phyloP scores from a whole-genome alignment of 2,329 filamentous ascomycete genomes.

The Mariannaea sp. region DNA sequence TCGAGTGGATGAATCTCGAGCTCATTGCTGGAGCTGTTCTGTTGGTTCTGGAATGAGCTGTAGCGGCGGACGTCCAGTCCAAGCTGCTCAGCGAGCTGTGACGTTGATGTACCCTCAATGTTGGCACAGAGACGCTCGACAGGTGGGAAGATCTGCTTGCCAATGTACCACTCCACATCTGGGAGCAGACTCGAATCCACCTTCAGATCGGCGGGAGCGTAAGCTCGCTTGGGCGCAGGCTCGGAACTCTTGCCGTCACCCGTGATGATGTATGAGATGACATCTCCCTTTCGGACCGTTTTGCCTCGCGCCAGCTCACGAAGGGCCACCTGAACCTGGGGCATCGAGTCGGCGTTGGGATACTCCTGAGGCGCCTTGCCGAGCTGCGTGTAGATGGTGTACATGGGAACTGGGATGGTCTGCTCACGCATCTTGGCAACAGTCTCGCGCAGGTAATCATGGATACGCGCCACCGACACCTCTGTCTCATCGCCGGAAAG shows the following conservation, averaged over 20 bases:
- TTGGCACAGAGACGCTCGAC: conserved; percentile 97
- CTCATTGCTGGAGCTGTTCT: conserved; percentile 60
- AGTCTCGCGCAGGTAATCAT: conserved; percentile 90
- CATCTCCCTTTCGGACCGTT: conserved; percentile 87
- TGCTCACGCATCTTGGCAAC: conserved; percentile 83
- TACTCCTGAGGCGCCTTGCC: conserved; percentile 94
- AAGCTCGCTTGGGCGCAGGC: conserved; percentile 84
- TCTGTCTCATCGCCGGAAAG: conserved; percentile 93
- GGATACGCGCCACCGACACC: conserved; percentile 83
- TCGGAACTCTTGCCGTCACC: conserved; percentile 69
- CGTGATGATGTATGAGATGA: conserved; percentile 95
- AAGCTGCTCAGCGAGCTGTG: conserved; percentile 88
- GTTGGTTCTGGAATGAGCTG: conserved; percentile 51
- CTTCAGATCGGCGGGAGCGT: conserved; percentile 82
- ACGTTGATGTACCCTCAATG: conserved; percentile 88
- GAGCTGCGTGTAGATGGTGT: conserved; percentile 97
- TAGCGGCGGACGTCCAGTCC: conserved; percentile 92
- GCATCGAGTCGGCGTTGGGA: conserved; percentile 93
- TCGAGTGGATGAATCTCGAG: conserved; percentile 88
- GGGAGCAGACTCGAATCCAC: conserved; percentile 75
- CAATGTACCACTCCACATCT: conserved; percentile 97
- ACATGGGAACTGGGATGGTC: conserved; percentile 77
- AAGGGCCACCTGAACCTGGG: conserved; percentile 93
- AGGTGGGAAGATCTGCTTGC: conserved; percentile 97
- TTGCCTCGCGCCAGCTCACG: conserved; percentile 87